Evolutionary conservation across 1,139 yeast species (phyloP).

Genomic region (Yamadazyma aaseri): DNA sequence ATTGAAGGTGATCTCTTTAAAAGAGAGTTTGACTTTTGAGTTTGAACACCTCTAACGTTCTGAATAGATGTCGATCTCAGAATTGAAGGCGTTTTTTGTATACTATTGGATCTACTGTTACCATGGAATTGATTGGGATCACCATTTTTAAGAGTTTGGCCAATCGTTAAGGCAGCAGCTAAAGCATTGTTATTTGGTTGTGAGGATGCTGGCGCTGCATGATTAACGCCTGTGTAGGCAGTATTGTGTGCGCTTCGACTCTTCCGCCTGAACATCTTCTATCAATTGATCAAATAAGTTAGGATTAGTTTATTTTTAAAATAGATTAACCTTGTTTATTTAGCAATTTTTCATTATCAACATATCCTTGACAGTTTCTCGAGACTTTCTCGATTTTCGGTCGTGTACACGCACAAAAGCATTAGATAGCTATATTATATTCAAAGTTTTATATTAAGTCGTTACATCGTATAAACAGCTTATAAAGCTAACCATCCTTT

Average conservation of each 20-base stretch:
- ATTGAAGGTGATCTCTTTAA: slow-evolving; percentile 14
- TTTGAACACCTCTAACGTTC: slow-evolving; percentile 2
- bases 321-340: no score
- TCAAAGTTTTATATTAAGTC: no score
- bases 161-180: slow-evolving; percentile 50
- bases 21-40: slow-evolving; percentile 10
- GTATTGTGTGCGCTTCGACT: slow-evolving; percentile 32
- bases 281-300: no score
- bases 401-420: no score
- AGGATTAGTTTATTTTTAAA: no score
- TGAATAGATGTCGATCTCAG: slow-evolving; percentile 13
- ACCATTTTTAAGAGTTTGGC: slow-evolving; percentile 20
- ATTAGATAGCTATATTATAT: no score
- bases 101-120: slow-evolving; percentile 9
- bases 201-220: slow-evolving; percentile 28
- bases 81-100: slow-evolving; percentile 15
- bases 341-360: no score
- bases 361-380: no score
- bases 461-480: no score
- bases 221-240: slow-evolving; percentile 49
- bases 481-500: no score
- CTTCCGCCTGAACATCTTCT: slow-evolving; percentile 40
- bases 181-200: slow-evolving; percentile 43
- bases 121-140: slow-evolving; percentile 1
- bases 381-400: no score